These are phyloP conservation scores for Sugiyamaella qingdaonensis DNA, from an alignment of 805 yeast genomes.

Conservation along the genomic window DNA sequence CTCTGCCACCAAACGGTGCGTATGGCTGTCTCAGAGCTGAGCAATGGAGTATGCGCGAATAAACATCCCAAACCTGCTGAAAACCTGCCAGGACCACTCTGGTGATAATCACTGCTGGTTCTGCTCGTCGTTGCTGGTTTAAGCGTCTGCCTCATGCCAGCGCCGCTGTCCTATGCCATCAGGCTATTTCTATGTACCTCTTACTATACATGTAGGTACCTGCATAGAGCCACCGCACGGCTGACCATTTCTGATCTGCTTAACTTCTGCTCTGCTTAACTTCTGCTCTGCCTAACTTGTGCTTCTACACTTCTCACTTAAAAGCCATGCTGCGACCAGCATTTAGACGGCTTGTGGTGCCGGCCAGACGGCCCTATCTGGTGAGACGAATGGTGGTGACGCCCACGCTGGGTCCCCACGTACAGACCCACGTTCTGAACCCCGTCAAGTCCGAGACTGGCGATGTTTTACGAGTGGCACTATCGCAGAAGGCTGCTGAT, in stretches of 20 bases:
- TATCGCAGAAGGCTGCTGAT: constrained; percentile 38
- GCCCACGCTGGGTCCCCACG: constrained; percentile 22
- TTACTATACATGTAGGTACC: neutral
- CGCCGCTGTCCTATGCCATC: too few species aligned
- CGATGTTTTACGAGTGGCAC: constrained; percentile 33
- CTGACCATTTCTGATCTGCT: neutral
- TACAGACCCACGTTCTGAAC: constrained; percentile 24
- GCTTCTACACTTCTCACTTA: neutral
- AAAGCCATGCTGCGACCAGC: neutral
- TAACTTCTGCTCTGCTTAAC: neutral
- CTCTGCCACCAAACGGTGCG: too few species aligned
- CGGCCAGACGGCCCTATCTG: neutral
- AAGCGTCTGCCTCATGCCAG: too few species aligned
- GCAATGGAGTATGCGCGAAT: too few species aligned
- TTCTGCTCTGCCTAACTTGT: neutral
- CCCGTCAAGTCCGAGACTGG: constrained; percentile 34
- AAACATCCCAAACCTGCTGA: too few species aligned
- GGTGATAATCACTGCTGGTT: too few species aligned
- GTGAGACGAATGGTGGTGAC: constrained; percentile 4
- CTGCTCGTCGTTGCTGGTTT: too few species aligned
- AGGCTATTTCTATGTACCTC: too few species aligned
- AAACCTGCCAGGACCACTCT: too few species aligned
- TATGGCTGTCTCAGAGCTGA: too few species aligned
- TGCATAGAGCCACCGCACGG: neutral
- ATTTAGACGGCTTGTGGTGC: neutral